Conservation (phyloP, 257 asterid species). For the Nicotiana knightiana region DNA sequence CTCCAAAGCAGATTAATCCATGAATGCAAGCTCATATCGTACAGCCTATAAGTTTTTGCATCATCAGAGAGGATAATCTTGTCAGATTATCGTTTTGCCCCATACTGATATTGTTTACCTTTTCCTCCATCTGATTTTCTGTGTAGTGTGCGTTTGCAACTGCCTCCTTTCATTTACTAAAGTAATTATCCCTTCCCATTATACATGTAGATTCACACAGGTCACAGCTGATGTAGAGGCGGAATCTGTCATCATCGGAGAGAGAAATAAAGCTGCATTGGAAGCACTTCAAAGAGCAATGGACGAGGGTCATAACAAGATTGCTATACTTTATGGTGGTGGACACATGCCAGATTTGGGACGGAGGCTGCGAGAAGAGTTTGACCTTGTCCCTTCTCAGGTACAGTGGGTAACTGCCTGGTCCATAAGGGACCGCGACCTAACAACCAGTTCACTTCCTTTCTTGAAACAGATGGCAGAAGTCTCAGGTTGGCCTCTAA, state of each 20-base stretch:
- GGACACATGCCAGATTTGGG: slow-evolving; percentile 99
- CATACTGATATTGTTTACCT: not conserved
- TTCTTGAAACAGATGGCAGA: slow-evolving; percentile 53
- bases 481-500: slow-evolving; percentile 69
- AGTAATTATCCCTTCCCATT: not conserved
- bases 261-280: slow-evolving; percentile 78
- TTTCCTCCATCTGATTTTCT: not conserved
- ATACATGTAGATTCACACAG: slow-evolving; percentile 50
- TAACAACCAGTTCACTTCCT: slow-evolving; percentile 46
- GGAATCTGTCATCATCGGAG: slow-evolving; percentile 85
- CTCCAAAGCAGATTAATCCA: not conserved
- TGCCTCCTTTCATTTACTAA: not conserved
- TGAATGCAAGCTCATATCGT: not conserved
- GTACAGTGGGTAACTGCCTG: slow-evolving; percentile 97
- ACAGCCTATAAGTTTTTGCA: not conserved
- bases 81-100: not conserved
- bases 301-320: slow-evolving; percentile 59
- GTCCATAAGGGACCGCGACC: slow-evolving; percentile 60
- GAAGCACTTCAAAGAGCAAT: slow-evolving; percentile 67
- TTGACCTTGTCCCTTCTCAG: slow-evolving; percentile 64
- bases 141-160: not conserved
- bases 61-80: not conserved
- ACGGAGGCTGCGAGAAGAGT: slow-evolving; percentile 68
- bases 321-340: slow-evolving; percentile 87
- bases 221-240: slow-evolving; percentile 83